Percentiles rank a stretch among this genome's conserved stretches.
These are phyloP conservation scores for Lobosporangium transversale DNA, from an alignment of 192 early-diverging fungal genomes.

Conservation along the genomic window DNA sequence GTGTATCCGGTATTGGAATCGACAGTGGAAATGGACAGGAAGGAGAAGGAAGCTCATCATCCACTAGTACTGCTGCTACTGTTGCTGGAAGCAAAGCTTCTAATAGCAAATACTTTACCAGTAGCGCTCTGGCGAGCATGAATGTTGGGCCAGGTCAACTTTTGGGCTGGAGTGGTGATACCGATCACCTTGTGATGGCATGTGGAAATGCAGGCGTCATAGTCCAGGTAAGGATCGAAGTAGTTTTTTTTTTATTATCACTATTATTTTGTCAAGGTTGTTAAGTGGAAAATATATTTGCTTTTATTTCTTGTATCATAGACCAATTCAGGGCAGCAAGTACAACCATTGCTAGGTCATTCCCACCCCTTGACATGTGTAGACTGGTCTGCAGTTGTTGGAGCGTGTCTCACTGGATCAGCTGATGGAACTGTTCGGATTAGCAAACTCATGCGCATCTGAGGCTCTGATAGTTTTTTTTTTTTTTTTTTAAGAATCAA, in stretches of 20 bases:
- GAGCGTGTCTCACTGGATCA: constrained; percentile 59
- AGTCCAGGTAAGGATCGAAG: constrained; percentile 46
- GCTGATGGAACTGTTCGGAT: constrained; percentile 65
- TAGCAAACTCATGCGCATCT: constrained; percentile 60
- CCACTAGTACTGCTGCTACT: too few relatives aligned
- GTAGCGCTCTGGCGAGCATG: constrained; percentile 21
- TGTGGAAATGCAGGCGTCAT: constrained; percentile 59
- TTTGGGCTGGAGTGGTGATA: constrained; percentile 63
- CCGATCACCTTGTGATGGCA: constrained; percentile 62
- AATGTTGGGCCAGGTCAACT: constrained; percentile 58
- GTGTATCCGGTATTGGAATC: not conserved
- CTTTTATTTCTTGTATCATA: not conserved
- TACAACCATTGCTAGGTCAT: constrained; percentile 55
- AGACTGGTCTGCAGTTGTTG: constrained; percentile 62
- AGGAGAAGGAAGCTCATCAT: not conserved
- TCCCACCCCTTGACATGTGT: constrained; percentile 57
- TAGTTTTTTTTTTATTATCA: not conserved
- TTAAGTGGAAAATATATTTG: not conserved
- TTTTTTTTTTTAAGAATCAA: too few relatives aligned
- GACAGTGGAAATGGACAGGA: constrained; percentile 2
- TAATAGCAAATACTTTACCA: not conserved
- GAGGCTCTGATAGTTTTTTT: not conserved
- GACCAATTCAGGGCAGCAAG: constrained; percentile 55
- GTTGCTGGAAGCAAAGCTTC: constrained; percentile 1
- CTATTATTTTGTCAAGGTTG: not conserved